Conservation (phyloP, 2,329 filamentous ascomycete genomes). For the Botrytis pseudocinerea region DNA sequence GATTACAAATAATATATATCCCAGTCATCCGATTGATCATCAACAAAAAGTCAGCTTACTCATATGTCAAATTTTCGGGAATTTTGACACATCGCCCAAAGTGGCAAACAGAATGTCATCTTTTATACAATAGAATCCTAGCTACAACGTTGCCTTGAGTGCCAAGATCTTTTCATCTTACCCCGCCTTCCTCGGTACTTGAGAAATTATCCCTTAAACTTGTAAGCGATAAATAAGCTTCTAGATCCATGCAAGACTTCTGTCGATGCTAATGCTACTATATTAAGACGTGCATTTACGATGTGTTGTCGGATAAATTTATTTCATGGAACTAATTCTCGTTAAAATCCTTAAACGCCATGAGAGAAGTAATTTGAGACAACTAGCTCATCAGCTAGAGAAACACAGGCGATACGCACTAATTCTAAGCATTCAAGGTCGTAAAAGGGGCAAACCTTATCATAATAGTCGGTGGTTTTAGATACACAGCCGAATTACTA, state of each 20-base stretch:
- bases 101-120: neutral
- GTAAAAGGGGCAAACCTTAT: neutral
- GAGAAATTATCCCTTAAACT: neutral
- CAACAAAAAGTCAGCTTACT: constrained; percentile 13
- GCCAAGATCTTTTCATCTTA: neutral
- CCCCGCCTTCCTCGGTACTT: neutral
- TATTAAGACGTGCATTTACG: neutral
- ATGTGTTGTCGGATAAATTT: neutral
- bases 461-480: neutral
- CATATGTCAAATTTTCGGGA: neutral
- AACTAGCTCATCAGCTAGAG: neutral
- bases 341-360: neutral
- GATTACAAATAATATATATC: too few relatives aligned
- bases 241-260: neutral
- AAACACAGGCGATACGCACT: neutral
- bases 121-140: too few relatives aligned
- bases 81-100: too few relatives aligned
- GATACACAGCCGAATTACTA: neutral
- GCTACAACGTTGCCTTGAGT: neutral
- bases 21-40: neutral
- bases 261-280: neutral
- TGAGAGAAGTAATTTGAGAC: neutral
- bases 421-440: neutral
- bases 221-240: neutral
- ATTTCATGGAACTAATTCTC: neutral